phyloP scores from a whole-genome alignment of 2,329 filamentous ascomycete genomes.

The Sporothrix variecibatus region DNA sequence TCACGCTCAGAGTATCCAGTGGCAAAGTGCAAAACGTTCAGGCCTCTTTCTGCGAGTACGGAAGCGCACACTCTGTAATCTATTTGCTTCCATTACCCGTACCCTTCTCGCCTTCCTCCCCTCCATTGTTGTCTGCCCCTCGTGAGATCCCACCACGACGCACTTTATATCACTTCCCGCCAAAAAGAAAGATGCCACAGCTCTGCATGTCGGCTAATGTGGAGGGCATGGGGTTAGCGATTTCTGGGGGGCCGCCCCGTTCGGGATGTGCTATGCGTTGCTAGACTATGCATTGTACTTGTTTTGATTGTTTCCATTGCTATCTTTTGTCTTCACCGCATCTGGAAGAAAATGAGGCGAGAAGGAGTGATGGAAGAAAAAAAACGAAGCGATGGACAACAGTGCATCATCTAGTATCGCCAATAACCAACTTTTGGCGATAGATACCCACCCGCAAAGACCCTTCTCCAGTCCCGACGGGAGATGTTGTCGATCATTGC shows the following conservation, averaged over 20 bases:
- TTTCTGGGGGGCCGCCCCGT: not conserved
- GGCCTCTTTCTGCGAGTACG: not conserved
- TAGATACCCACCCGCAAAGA: not conserved
- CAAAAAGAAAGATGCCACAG: not conserved
- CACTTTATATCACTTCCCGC: not conserved
- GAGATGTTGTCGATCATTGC: not conserved
- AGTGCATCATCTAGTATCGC: not conserved
- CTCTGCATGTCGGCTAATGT: constrained; percentile 19
- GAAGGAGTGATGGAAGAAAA: not conserved
- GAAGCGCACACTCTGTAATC: not conserved
- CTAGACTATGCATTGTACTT: not conserved
- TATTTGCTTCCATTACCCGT: not conserved
- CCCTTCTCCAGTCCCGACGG: not conserved
- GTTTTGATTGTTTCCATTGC: not conserved
- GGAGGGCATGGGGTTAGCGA: not conserved
- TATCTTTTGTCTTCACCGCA: not conserved
- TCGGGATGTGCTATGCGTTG: not conserved
- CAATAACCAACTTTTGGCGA: not conserved
- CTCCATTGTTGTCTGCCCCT: not conserved
- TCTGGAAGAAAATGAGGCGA: not conserved
- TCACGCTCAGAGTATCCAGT: not conserved
- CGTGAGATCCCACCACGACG: not conserved
- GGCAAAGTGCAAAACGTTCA: not conserved
- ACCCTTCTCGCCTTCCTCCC: not conserved
- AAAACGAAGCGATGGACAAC: not conserved